Conservation (phyloP, 2,329 filamentous ascomycete genomes). For the Clathrospora elynae region DNA sequence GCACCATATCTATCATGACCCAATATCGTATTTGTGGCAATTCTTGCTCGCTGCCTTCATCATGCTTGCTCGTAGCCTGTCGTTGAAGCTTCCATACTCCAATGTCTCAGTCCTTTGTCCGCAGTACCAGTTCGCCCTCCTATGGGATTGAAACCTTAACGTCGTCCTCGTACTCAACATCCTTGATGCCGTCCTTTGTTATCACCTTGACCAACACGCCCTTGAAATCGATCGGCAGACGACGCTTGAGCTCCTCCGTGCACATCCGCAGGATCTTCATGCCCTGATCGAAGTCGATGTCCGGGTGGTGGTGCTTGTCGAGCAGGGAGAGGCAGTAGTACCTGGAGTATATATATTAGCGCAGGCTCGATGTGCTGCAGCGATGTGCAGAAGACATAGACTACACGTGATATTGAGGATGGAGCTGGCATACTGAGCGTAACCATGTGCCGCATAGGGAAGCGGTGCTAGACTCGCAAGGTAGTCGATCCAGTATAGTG, state of each 20-base stretch:
- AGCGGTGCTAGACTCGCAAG: conserved; percentile 85
- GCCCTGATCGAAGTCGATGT: conserved; percentile 86
- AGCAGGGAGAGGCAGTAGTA: conserved; percentile 98
- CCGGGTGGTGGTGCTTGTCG: conserved; percentile 97
- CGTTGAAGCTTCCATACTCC: too few species aligned
- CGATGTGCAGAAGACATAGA: too few species aligned
- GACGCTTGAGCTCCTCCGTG: conserved; percentile 93
- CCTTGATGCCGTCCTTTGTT: conserved; percentile 88
- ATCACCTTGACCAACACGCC: conserved; percentile 91
- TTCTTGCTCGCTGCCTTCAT: too few species aligned
- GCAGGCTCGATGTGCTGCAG: too few species aligned
- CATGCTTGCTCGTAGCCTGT: too few species aligned
- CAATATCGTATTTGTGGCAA: too few species aligned
- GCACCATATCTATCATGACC: too few species aligned
- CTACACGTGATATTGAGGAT: neutral
- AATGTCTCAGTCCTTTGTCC: too few species aligned
- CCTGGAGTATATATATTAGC: conserved; percentile 50
- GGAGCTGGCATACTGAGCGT: conserved; percentile 77
- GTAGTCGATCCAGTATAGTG: conserved; percentile 97
- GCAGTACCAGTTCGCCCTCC: too few species aligned
- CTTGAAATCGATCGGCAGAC: conserved; percentile 98
- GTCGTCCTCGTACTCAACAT: conserved; percentile 84
- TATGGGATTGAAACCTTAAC: conserved; percentile 68
- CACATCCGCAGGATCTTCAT: conserved; percentile 93
- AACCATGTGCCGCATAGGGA: conserved; percentile 96